phyloP scores from a whole-genome alignment of 306 rosid species.

The Casuarina glauca region DNA sequence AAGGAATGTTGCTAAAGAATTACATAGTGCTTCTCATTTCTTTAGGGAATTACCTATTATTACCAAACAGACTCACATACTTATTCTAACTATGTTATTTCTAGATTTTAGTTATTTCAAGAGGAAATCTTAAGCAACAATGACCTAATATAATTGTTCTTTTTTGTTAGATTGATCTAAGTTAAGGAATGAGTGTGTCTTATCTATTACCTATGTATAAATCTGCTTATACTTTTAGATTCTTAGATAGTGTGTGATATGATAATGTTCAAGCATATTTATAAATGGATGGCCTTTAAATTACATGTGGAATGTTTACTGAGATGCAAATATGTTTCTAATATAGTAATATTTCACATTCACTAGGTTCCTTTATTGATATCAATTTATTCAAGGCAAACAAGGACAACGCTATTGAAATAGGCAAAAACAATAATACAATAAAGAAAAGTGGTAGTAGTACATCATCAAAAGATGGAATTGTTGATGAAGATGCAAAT shows the following conservation, averaged over 20 bases:
- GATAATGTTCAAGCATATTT: not conserved
- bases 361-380: slow-evolving; percentile 82
- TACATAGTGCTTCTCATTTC: too few species aligned
- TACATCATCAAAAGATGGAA: slow-evolving; percentile 48
- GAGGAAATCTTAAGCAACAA: not conserved
- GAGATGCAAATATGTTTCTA: slow-evolving; percentile 11
- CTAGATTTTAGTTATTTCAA: not conserved
- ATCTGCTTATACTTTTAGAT: too few species aligned
- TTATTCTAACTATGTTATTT: too few species aligned
- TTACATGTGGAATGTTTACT: too few species aligned
- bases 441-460: slow-evolving; percentile 41
- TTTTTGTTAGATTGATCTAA: not conserved
- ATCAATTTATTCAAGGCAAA: slow-evolving; percentile 83
- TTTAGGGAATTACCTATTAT: too few species aligned
- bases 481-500: slow-evolving; percentile 92
- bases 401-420: slow-evolving; percentile 62
- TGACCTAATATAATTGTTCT: not conserved
- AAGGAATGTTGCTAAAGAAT: too few species aligned
- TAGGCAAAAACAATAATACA: slow-evolving; percentile 37
- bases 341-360: slow-evolving; percentile 16
- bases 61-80: too few species aligned
- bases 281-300: not conserved
- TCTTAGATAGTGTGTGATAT: not conserved
- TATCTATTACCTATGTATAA: not conserved
- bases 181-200: not conserved